Evolutionary conservation across 306 rosid species (phyloP).

Genomic region (Castanea sativa): DNA sequence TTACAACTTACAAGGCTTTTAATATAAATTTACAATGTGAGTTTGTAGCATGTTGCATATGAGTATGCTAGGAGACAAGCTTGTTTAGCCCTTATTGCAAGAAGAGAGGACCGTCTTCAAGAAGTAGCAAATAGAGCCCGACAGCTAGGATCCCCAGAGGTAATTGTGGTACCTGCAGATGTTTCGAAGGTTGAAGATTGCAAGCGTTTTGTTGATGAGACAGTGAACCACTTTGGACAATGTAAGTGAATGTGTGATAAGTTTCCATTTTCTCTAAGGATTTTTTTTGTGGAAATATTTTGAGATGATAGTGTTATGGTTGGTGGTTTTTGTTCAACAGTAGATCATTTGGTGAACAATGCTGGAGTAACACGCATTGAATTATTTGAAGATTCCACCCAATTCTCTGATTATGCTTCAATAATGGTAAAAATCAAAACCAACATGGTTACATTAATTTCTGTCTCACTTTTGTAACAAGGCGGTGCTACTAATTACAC

Average conservation of each 20-base stretch:
- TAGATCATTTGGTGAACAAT: conserved; percentile 71
- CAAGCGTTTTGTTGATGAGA: conserved; percentile 31
- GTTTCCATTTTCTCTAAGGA: no score
- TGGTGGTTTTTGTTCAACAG: conserved; percentile 12
- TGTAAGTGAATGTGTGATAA: conserved; percentile 12
- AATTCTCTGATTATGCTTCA: conserved; percentile 8
- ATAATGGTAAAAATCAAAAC: background rate
- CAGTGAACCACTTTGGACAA: conserved; percentile 40
- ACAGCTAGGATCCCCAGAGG: conserved; percentile 41
- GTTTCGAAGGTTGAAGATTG: conserved; percentile 42
- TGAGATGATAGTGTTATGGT: background rate
- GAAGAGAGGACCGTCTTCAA: conserved; percentile 38
- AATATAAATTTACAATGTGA: no score
- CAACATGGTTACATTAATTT: background rate
- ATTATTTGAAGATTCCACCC: background rate
- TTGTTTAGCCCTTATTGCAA: conserved; percentile 38
- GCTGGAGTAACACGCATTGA: conserved; percentile 38
- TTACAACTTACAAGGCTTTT: no score
- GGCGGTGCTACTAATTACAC: no score
- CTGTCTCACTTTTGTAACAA: background rate
- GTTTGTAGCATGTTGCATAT: conserved; percentile 42
- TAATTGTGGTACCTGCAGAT: conserved; percentile 40
- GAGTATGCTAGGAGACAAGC: conserved; percentile 49
- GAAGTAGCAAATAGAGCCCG: conserved; percentile 34
- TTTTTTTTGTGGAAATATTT: background rate